Evolutionary conservation across 2,329 filamentous ascomycete species (phyloP).

Genomic region (Xylariaceae sp.): DNA sequence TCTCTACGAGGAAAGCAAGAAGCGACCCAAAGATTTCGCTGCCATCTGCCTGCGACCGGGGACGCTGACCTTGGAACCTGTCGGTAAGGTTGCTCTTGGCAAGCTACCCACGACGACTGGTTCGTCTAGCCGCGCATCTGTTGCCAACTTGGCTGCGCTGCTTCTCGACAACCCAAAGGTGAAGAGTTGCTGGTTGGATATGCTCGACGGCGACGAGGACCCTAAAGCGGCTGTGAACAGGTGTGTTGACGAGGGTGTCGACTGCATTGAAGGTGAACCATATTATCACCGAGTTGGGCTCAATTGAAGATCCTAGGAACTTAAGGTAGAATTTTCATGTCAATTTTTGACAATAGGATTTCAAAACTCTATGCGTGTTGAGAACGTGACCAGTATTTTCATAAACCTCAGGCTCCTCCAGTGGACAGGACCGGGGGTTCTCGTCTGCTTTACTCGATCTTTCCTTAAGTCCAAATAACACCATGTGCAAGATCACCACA

Average conservation of each 20-base stretch:
- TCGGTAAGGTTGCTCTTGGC: slow-evolving; percentile 44
- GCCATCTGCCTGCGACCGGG: slow-evolving; percentile 54
- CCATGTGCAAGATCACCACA: too few species aligned
- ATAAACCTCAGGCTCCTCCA: too few species aligned
- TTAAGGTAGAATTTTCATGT: neutral
- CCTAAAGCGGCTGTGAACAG: slow-evolving; percentile 44
- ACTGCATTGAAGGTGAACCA: slow-evolving; percentile 51
- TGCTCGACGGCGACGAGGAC: slow-evolving; percentile 51
- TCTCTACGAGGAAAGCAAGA: slow-evolving; percentile 46
- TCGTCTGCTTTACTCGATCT: too few species aligned
- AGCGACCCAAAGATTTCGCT: slow-evolving; percentile 37
- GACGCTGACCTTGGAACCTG: slow-evolving; percentile 45
- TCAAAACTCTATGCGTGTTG: too few species aligned
- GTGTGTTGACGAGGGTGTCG: slow-evolving; percentile 45
- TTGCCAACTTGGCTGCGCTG: slow-evolving; percentile 54
- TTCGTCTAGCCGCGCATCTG: slow-evolving; percentile 51
- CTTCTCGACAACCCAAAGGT: slow-evolving; percentile 48
- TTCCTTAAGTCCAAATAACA: too few species aligned
- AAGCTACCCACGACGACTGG: slow-evolving; percentile 38
- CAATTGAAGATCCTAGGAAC: slow-evolving; percentile 12
- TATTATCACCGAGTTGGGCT: slow-evolving; percentile 24
- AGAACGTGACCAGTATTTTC: too few species aligned
- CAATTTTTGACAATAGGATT: neutral
- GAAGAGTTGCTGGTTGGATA: slow-evolving; percentile 51
- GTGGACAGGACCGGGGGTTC: too few species aligned